These are phyloP conservation scores for Dendryphion nanum DNA, from an alignment of 2,329 filamentous ascomycete species.

Conservation along the genomic window DNA sequence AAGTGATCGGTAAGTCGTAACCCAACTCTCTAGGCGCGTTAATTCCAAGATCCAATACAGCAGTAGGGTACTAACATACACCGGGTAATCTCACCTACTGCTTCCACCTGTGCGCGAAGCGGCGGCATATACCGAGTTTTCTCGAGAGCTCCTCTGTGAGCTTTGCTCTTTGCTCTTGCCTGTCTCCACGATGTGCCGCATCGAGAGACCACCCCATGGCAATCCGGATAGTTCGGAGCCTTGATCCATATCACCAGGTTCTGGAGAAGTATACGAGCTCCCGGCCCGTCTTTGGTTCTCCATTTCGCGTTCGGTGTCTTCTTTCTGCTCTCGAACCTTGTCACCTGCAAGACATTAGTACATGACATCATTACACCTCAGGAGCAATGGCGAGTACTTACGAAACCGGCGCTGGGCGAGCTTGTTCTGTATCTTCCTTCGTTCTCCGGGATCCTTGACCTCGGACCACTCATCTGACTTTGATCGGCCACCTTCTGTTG, in stretches of 20 bases:
- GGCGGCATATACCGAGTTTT: slow-evolving; percentile 39
- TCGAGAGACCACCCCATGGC: slow-evolving; percentile 69
- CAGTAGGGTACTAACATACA: slow-evolving; percentile 22
- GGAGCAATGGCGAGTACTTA: slow-evolving; percentile 43
- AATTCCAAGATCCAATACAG: slow-evolving; percentile 10
- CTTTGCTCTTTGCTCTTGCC: slow-evolving; percentile 47
- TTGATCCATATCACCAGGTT: slow-evolving; percentile 53
- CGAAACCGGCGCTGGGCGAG: slow-evolving; percentile 75
- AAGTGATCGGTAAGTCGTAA: slow-evolving; percentile 42
- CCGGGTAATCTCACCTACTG: slow-evolving; percentile 37
- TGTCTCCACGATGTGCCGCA: slow-evolving; percentile 52
- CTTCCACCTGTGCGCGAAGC: slow-evolving; percentile 39
- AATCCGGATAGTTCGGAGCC: slow-evolving; percentile 62
- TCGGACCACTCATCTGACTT: slow-evolving; percentile 65
- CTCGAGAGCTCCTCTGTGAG: slow-evolving; percentile 41
- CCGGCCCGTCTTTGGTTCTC: slow-evolving; percentile 64
- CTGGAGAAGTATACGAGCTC: slow-evolving; percentile 62
- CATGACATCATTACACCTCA: slow-evolving; percentile 5
- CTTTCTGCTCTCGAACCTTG: slow-evolving; percentile 66
- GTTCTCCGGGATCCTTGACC: slow-evolving; percentile 67
- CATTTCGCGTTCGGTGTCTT: slow-evolving; percentile 61
- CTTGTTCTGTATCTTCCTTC: slow-evolving; percentile 73
- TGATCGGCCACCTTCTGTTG: slow-evolving; percentile 15
- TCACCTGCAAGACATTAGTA: slow-evolving; percentile 66
- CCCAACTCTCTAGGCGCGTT: slow-evolving; percentile 32